These are phyloP conservation scores for Dactylellina cionopaga DNA, from an alignment of 2,329 filamentous ascomycete species.

Conservation along the genomic window DNA sequence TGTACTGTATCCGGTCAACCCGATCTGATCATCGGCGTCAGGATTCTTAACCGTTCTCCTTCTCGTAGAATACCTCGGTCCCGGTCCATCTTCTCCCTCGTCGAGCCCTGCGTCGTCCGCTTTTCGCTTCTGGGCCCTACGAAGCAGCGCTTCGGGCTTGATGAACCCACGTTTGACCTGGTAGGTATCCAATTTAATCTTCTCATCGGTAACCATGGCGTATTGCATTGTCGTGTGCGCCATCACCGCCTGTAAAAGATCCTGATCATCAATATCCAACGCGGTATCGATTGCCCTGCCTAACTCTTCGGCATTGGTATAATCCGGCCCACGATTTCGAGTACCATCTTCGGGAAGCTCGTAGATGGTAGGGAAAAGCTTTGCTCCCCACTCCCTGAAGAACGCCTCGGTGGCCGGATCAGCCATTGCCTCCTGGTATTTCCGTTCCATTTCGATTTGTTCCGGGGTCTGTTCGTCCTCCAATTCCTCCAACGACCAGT, in stretches of 20 bases:
- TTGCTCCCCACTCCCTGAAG: conserved; percentile 30
- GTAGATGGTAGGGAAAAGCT: conserved; percentile 38
- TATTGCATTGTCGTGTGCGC: conserved; percentile 26
- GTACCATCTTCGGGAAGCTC: conserved; percentile 30
- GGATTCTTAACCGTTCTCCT: conserved; percentile 39
- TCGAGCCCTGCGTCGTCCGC: conserved; percentile 38
- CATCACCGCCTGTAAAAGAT: conserved; percentile 32
- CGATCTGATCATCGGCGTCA: conserved; percentile 41
- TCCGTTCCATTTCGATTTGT: conserved; percentile 12
- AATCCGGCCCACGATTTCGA: conserved; percentile 34
- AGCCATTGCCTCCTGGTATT: conserved; percentile 19
- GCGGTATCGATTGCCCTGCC: conserved; percentile 33
- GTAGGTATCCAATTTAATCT: conserved; percentile 27
- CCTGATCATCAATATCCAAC: conserved; percentile 40
- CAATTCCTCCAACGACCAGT: conserved; percentile 37
- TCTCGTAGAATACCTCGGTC: conserved; percentile 36
- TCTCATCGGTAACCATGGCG: conserved; percentile 41
- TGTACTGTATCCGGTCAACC: conserved; percentile 39
- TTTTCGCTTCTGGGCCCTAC: conserved; percentile 26
- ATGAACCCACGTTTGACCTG: conserved; percentile 46
- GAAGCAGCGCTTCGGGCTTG: conserved; percentile 32
- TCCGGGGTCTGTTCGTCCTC: conserved; percentile 10
- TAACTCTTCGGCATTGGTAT: conserved; percentile 14
- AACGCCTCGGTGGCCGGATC: conserved; percentile 30
- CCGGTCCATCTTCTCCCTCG: conserved; percentile 35